Evolutionary conservation across 495 filamentous ascomycete genomes (phyloP), one percentile per base, ranked within the genome.

Genomic region (Penicillium coprophilum): DNA sequence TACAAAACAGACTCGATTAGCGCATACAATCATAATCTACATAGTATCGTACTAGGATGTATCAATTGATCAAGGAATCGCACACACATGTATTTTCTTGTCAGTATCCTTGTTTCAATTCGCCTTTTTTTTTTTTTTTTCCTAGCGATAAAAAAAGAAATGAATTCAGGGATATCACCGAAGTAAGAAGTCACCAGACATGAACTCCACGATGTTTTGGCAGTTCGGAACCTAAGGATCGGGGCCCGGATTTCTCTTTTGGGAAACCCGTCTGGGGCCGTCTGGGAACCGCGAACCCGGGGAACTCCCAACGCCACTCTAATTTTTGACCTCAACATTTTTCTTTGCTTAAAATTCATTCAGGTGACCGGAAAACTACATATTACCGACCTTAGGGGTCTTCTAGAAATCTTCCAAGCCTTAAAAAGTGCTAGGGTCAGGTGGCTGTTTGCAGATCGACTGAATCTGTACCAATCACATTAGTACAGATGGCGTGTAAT

Each of bases 181-280:
- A 7, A 41, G 5, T 10, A 34, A 34, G 12, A 7, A 13, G 50
- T 54, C 51, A 54, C 27, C 51, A 27, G 41, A 46, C 41, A 20
- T 30, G 44, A 31, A 44, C 20, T 21, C n/a, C 40, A 46, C 51
- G 51, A 54, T 54, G 38, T 15, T 38, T n/a, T 38, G 34, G 34
- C 34, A n/a, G 28, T 19, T 46, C 31, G 31, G 50, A 24, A 53
- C 19, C 15, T 36, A n/a, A 53, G 40, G 19, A 13, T 15, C n/a
- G 51, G 24, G 24, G 24, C 7, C 41, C 51, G 51, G 52, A 54
- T 46, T 46, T 54, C 52, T 54, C 12, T 4, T 34, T 54, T 24
- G 21, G 52, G 52, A 36, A 54, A 36, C 15, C 52, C 52, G 51
- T 45, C 39, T 53, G 39, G 49, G 49, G 23, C 52, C 52, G 51